phyloP scores from a whole-genome alignment of 345 rosid genomes.

The Heritiera fomes region DNA sequence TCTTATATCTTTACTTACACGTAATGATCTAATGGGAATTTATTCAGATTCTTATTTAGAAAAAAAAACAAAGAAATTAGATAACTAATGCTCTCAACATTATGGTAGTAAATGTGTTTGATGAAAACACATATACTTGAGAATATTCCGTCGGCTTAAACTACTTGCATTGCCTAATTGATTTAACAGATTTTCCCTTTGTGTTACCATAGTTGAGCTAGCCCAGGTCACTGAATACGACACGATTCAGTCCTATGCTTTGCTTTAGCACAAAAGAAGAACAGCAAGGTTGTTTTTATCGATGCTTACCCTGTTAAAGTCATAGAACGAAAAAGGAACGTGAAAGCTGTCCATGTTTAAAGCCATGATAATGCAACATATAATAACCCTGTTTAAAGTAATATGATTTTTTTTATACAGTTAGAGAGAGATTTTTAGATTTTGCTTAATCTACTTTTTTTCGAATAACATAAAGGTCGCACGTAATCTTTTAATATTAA shows the following conservation, averaged over 20 bases:
- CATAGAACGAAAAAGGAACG: background rate
- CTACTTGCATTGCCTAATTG: conserved; percentile 1
- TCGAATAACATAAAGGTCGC: no score
- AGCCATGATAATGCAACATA: background rate
- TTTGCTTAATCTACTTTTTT: no score
- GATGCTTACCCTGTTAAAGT: background rate
- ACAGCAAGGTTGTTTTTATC: background rate
- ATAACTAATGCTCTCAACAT: no score
- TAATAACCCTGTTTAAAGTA: no score
- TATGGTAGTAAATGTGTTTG: no score
- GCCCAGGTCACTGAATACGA: conserved; percentile 25
- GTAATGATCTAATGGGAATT: no score
- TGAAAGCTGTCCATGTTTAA: conserved; percentile 9
- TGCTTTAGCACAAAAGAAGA: background rate
- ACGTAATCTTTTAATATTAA: background rate
- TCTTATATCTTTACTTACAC: no score
- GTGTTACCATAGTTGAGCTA: background rate
- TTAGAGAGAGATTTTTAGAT: no score
- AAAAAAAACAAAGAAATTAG: no score
- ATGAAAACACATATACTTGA: no score
- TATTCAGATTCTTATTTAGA: no score
- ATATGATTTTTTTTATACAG: background rate
- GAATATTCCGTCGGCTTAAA: conserved; percentile 22
- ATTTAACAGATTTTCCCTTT: conserved; percentile 2
- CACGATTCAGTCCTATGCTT: background rate